Evolutionary conservation across 2,329 filamentous ascomycete genomes (phyloP).

Genomic region (Talaromyces rugulosus): DNA sequence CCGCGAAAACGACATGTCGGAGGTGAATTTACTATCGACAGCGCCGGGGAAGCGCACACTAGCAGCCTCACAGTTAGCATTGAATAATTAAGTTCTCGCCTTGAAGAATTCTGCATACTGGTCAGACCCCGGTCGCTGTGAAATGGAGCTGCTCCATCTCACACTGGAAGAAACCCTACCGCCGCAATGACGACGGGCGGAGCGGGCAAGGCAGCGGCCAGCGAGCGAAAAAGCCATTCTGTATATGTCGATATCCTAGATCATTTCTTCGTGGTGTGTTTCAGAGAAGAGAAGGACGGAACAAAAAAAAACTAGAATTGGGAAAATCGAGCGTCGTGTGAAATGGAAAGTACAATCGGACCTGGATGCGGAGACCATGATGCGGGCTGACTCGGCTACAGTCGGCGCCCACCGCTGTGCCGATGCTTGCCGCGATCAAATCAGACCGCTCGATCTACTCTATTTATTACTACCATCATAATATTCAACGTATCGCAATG

Average conservation of each 20-base stretch:
- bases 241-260: not conserved
- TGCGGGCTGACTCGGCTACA: not conserved
- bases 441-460: not conserved
- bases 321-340: not conserved
- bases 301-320: not conserved
- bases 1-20: constrained; percentile 69
- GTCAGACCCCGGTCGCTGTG: constrained; percentile 57
- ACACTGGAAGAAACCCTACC: constrained; percentile 16
- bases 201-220: constrained; percentile 13
- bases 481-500: not conserved
- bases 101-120: constrained; percentile 41
- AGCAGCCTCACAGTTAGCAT: constrained; percentile 14
- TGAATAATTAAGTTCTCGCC: not conserved
- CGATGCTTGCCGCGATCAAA: not conserved
- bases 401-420: constrained; percentile 15
- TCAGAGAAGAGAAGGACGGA: not conserved
- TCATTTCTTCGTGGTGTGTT: not conserved
- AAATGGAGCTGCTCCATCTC: constrained; percentile 52
- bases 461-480: not conserved
- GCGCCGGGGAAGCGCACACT: constrained; percentile 82
- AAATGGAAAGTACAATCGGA: not conserved
- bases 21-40: constrained; percentile 88
- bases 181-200: constrained; percentile 4
- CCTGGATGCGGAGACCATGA: not conserved
- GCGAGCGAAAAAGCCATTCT: constrained; percentile 18